Base-by-base conservation (phyloP, 169 alveolate genomes). In the Cryptosporidium parvum region DNA sequence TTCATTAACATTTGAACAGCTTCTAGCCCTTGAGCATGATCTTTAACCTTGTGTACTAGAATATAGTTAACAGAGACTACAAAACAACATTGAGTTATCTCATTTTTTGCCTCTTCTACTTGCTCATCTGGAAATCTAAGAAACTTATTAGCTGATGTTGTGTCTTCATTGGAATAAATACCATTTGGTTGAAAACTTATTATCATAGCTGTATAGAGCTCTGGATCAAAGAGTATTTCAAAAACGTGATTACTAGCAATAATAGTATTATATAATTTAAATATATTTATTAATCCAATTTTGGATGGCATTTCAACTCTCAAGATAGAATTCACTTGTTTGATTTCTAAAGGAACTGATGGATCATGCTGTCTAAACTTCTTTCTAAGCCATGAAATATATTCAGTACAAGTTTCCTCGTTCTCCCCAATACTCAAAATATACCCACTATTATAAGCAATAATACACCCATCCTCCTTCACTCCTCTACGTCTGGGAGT, bases 401-500 rank as follows among this genome's bases (percentile, higher is more conserved):
- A 61, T 16, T 80, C 89, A 2, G 44, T 39, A 48, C 89, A 61
- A 3, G 89, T 80, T 21, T 80, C 89, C 75, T 80, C 89, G 56
- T 62, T 80, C 68, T 80, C 89, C 23, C 89, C 89, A 61, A 62
- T 48, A 26, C 89, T 53, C 52, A 80, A 18, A 21, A 80, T 80
- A 65, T 80, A 80, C 69, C 89, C 89, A 80, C 80, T 80, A 31
- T 80, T 80, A 29, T 80, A 80, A 8, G 89, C 89, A 9, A 80
- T 48, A 23, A 80, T 59, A 39, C 72, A 80, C 53, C 89, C 89
- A n/a, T 80, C 89, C 51, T 80, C 89, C 51, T 80, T 80, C 39
- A 80, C 68, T n/a, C 89, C 89, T 26, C 89, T 59, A n/a, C 89
- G 56, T 65, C 89, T 80, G 26, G 89, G 89, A 26, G 89, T 53